Evolutionary conservation across 2,329 filamentous ascomycete species (phyloP), one percentile per base, ranked within the genome.

Genomic region (Fusarium cicatricum): DNA sequence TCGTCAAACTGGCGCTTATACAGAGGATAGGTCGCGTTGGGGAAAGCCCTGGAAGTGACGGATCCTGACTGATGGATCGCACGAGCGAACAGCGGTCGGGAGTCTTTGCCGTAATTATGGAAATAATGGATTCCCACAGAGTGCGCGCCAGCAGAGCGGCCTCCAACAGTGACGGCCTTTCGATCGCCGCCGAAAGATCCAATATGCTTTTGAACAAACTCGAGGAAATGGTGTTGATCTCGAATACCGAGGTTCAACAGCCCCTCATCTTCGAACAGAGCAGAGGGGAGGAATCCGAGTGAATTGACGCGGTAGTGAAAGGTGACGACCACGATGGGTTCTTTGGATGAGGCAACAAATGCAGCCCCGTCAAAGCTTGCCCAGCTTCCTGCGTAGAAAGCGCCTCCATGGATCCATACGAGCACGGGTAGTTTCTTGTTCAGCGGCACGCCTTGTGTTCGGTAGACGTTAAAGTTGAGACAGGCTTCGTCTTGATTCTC

Each of bases 171-270:
- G 0, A 87, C 80, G 7, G 79, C 75, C 2, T 67, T 59, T 0
- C 77, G 75, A 46, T 86, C 78, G 3, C 84, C 83, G 0, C 84
- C 83, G 47, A 87, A 86, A 2, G 74, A 67, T 2, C 70, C 61
- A 45, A 86, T 83, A 54, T 86, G 70, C 9, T 74, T 74, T 42
- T 84, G 78, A 0, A 86, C 79, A 75, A 84, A 86, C 59, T 79
- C 67, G 2, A 87, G 68, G 2, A 80, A 78, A 4, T 79, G 78
- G 12, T 77, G 75, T 60, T 85, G 82, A 53, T 86, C 83, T 3
- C 81, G 71, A 0, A 86, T 68, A 0, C 83, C 84, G 1, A 80
- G 79, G 53, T 87, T 87, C 9, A 82, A 51, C 15, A 77, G 46
- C 0, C 70, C 72, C 3, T 67, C 64, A 0, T 73, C 70, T 26